These are phyloP conservation scores for Glycine latifolia DNA, from an alignment of 306 rosid genomes.

Conservation along the genomic window DNA sequence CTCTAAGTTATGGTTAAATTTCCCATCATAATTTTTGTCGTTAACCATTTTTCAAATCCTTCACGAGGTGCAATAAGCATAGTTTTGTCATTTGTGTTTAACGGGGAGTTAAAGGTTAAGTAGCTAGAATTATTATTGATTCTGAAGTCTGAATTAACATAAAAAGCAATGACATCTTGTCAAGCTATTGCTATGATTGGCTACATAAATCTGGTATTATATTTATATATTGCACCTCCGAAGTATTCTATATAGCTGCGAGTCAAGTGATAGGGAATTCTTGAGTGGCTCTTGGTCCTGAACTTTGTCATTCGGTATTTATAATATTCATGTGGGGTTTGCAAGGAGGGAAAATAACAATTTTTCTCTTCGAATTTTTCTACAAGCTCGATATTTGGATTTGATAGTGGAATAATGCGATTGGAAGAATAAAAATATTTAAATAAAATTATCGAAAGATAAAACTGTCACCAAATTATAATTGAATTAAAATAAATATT, in stretches of 20 bases:
- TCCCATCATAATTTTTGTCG: constrained; percentile 5
- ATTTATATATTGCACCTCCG: too few relatives aligned
- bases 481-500: too few relatives aligned
- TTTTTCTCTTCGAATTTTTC: too few relatives aligned
- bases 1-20: constrained; percentile 11
- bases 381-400: too few relatives aligned
- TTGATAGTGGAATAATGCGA: too few relatives aligned
- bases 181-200: background rate
- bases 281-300: background rate
- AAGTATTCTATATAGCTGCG: too few relatives aligned
- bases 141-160: constrained; percentile 8
- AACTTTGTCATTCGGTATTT: background rate
- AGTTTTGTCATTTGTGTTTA: constrained; percentile 32
- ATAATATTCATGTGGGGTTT: too few relatives aligned
- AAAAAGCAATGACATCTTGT: background rate
- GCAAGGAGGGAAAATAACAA: too few relatives aligned
- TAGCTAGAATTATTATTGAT: background rate
- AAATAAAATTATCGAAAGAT: too few relatives aligned
- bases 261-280: background rate
- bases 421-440: too few relatives aligned
- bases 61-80: constrained; percentile 3
- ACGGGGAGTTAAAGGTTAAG: constrained; percentile 11
- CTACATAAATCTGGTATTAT: too few relatives aligned
- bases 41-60: constrained; percentile 11
- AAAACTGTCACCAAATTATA: too few relatives aligned